Evolutionary conservation across 106 monocot genomes (phyloP).

Genomic region (Dendrobium officinale): DNA sequence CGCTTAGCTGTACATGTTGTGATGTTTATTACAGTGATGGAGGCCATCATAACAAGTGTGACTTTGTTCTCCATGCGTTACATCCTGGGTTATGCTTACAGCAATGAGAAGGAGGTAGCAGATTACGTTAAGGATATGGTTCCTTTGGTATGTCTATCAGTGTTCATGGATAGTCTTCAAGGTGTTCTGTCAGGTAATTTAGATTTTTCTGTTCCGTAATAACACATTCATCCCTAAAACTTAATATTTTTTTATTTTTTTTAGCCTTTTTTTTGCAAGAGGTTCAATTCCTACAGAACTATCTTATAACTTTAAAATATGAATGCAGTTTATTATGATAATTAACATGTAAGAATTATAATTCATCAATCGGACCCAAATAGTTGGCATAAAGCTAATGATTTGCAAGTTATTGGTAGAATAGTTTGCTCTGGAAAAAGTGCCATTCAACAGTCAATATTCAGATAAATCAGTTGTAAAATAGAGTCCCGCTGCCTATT

Average conservation of each 20-base stretch:
- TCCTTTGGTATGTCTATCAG: slow-evolving; percentile 39
- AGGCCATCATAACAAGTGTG: slow-evolving; percentile 21
- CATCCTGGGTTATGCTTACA: slow-evolving; percentile 41
- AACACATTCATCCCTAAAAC: background rate
- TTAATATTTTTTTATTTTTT: background rate
- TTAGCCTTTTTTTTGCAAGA: background rate
- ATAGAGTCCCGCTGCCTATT: background rate
- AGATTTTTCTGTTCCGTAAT: background rate
- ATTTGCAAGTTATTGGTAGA: background rate
- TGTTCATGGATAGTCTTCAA: slow-evolving; percentile 43
- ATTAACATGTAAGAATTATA: no score
- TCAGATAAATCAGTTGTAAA: background rate
- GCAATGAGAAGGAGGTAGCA: slow-evolving; percentile 40
- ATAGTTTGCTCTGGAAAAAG: background rate
- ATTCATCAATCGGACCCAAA: no score
- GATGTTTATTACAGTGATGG: slow-evolving; percentile 18
- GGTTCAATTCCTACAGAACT: background rate
- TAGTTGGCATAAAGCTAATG: background rate
- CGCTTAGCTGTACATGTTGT: slow-evolving; percentile 25
- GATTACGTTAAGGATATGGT: slow-evolving; percentile 37
- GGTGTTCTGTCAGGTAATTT: slow-evolving; percentile 49
- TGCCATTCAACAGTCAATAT: background rate
- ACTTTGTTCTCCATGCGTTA: slow-evolving; percentile 24
- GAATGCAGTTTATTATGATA: no score
- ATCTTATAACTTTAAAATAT: no score